phyloP scores from a whole-genome alignment of 176 grass and related monocot genomes.

The Carex scoparia region DNA sequence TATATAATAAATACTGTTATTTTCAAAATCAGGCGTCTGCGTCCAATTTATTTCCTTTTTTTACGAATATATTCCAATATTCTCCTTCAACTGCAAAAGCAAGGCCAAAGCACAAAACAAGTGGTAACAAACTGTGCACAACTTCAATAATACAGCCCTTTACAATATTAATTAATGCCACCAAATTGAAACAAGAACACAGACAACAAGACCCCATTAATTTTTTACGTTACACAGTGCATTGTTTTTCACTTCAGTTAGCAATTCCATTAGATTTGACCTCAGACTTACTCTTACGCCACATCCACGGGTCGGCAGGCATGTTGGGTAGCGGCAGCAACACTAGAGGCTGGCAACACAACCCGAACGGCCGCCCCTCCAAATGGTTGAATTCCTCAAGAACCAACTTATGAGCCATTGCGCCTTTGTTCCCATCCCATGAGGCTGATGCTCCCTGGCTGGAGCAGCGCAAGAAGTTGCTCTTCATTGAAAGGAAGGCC shows the following conservation, averaged over 20 bases:
- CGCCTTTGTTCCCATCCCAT: slow-evolving; percentile 29
- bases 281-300: slow-evolving; percentile 49
- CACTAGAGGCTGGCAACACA: slow-evolving; percentile 47
- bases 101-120: too few relatives aligned
- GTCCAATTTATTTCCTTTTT: background rate
- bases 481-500: slow-evolving; percentile 85
- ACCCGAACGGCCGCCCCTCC: slow-evolving; percentile 94
- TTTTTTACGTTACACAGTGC: too few relatives aligned
- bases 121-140: too few relatives aligned
- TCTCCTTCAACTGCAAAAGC: background rate
- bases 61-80: background rate
- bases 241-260: background rate
- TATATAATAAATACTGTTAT: background rate
- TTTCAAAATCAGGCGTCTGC: too few relatives aligned
- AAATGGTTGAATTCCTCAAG: slow-evolving; percentile 56
- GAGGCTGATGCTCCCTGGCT: slow-evolving; percentile 45
- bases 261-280: slow-evolving; percentile 12
- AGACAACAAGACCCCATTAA: too few relatives aligned
- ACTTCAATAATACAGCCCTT: too few relatives aligned
- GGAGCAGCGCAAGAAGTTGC: slow-evolving; percentile 72
- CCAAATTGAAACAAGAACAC: too few relatives aligned
- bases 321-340: slow-evolving; percentile 72
- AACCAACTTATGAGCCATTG: slow-evolving; percentile 2
- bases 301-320: slow-evolving; percentile 78
- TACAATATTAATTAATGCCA: too few relatives aligned